phyloP scores from a whole-genome alignment of 2,329 filamentous ascomycete genomes.

The Pseudocercospora musae region DNA sequence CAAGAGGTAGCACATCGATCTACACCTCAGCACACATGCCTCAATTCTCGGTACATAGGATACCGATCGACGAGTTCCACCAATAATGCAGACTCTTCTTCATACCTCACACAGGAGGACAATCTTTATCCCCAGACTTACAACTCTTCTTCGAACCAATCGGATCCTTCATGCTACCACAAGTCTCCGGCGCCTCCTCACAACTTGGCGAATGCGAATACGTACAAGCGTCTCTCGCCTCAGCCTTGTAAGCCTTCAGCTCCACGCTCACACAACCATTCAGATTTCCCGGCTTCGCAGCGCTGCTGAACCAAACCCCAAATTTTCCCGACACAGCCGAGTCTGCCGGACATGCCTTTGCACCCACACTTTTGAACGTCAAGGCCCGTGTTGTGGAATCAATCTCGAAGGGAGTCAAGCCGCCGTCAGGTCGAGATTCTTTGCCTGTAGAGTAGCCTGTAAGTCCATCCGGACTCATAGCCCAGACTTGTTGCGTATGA shows the following conservation, averaged over 20 bases:
- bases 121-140: not conserved
- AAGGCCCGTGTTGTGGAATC: slow-evolving; percentile 2
- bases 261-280: slow-evolving; percentile 10
- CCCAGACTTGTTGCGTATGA: slow-evolving; percentile 12
- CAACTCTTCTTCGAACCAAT: not conserved
- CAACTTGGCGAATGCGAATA: slow-evolving; percentile 4
- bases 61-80: not conserved
- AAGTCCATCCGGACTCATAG: not conserved
- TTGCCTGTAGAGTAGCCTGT: not conserved
- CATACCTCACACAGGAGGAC: not conserved
- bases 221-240: slow-evolving; percentile 8
- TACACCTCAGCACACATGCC: not conserved
- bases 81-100: not conserved
- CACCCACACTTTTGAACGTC: slow-evolving; percentile 7
- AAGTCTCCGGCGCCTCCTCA: not conserved
- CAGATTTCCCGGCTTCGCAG: slow-evolving; percentile 9
- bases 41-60: not conserved
- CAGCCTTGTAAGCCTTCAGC: slow-evolving; percentile 10
- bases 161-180: not conserved
- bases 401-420: slow-evolving; percentile 8
- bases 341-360: slow-evolving; percentile 14
- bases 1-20: not conserved
- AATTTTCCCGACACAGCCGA: not conserved
- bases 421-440: not conserved
- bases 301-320: slow-evolving; percentile 9